Percentiles rank a stretch among this genome's conserved stretches.
Conservation (phyloP, 2,329 filamentous ascomycete genomes). For the Beauveria sp. region DNA sequence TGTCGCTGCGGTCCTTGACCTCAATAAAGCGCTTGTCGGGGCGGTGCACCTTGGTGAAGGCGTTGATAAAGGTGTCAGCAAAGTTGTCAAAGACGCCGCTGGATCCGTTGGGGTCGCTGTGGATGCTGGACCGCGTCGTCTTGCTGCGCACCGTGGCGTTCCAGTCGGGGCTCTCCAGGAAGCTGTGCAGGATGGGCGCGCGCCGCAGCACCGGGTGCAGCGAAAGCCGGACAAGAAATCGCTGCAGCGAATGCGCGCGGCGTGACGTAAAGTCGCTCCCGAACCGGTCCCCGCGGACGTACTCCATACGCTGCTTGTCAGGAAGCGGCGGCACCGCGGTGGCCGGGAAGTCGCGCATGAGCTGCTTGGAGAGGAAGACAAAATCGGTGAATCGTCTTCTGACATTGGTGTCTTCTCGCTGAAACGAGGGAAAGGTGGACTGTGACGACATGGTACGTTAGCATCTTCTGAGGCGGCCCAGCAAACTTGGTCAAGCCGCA, state of each 20-base stretch:
- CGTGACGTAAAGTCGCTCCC: conserved; percentile 85
- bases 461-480: background rate
- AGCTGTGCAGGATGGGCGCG: conserved; percentile 73
- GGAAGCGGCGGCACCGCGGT: conserved; percentile 90
- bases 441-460: conserved; percentile 27
- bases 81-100: conserved; percentile 87
- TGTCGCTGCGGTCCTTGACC: conserved; percentile 85
- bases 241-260: conserved; percentile 80
- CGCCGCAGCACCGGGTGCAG: conserved; percentile 84
- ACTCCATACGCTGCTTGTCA: conserved; percentile 99
- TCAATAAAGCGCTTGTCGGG: conserved; percentile 92
- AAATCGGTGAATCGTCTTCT: conserved; percentile 96
- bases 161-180: conserved; percentile 92
- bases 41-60: conserved; percentile 93
- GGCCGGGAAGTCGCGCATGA: conserved; percentile 80
- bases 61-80: conserved; percentile 93
- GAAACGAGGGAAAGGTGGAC: conserved; percentile 93
- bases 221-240: conserved; percentile 79
- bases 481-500: background rate
- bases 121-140: conserved; percentile 53
- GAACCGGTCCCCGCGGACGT: conserved; percentile 93
- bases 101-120: conserved; percentile 37
- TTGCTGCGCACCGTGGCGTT: conserved; percentile 88
- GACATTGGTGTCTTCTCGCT: conserved; percentile 68
- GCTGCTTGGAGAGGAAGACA: conserved; percentile 87